These are phyloP conservation scores for Xylaria sp. DNA, from an alignment of 2,329 filamentous ascomycete species.

Conservation along the genomic window DNA sequence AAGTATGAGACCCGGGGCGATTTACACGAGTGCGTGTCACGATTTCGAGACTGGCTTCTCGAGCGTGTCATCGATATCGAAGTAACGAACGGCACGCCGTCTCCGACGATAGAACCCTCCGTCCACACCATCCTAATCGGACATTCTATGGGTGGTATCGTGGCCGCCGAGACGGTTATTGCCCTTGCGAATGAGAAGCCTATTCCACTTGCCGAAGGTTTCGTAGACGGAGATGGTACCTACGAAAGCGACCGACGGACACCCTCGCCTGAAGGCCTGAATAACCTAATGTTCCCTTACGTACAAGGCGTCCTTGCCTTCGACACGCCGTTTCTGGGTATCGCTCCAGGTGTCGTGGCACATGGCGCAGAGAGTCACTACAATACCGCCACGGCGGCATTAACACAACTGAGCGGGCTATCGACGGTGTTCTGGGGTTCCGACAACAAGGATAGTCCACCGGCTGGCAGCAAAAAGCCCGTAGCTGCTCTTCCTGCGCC, in stretches of 20 bases:
- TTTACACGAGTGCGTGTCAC: slow-evolving; percentile 73
- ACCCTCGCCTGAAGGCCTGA: slow-evolving; percentile 51
- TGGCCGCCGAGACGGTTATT: slow-evolving; percentile 88
- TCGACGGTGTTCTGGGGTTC: slow-evolving; percentile 74
- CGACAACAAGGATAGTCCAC: slow-evolving; percentile 49
- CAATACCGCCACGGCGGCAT: slow-evolving; percentile 75
- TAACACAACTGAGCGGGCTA: slow-evolving; percentile 72
- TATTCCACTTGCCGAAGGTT: slow-evolving; percentile 52
- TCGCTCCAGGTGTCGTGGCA: slow-evolving; percentile 83
- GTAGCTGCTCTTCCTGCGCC: slow-evolving; percentile 52
- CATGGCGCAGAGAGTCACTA: slow-evolving; percentile 89
- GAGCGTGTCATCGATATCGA: slow-evolving; percentile 95
- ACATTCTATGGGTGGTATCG: slow-evolving; percentile 79
- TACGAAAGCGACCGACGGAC: background rate
- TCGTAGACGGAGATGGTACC: background rate
- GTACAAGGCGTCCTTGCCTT: slow-evolving; percentile 91
- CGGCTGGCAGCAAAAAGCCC: slow-evolving; percentile 48
- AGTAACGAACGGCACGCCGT: slow-evolving; percentile 70
- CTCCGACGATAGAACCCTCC: slow-evolving; percentile 49
- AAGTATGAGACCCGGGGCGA: slow-evolving; percentile 85
- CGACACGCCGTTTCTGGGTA: slow-evolving; percentile 90
- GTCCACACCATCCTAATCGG: slow-evolving; percentile 49
- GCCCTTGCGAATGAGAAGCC: slow-evolving; percentile 69
- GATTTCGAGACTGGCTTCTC: slow-evolving; percentile 85
- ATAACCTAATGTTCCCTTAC: slow-evolving; percentile 88